Base-by-base conservation (phyloP, 2,329 filamentous ascomycete species). In the Fusarium sp. region DNA sequence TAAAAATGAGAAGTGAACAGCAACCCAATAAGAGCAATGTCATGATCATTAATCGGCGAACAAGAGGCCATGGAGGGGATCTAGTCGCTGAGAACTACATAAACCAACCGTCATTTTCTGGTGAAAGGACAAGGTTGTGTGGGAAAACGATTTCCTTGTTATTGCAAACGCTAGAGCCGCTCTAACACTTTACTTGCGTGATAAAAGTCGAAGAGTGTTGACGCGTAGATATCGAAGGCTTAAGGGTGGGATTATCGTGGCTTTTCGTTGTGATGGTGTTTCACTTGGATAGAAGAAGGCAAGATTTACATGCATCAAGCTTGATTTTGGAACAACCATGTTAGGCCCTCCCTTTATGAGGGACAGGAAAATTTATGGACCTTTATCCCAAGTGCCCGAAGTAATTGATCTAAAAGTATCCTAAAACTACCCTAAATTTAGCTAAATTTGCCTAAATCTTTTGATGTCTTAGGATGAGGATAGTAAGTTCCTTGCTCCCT, bases 261-360 rank as follows among this genome's bases (percentile, higher is more conserved):
- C 26, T 54, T 65, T 17, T 63, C 32, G 26, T 34, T 26, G 12
- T 26, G 12, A 24, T 30, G 41, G n/a, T 38, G 67, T 70, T 66
- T 70, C 66, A 70, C 52, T 59, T 55, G 45, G 34, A 66, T 62
- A 48, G 28, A 70, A 50, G 28, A 6, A 47, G 66, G 34, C 26
- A 65, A 59, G 67, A 66, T 70, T 70, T 42, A 44, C 63, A 34
- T 30, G 26, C 36, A 22, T 41, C 26, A 47, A 64, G 65, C 58
- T 51, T 52, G 58, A 65, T 65, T 70, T 54, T 55, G n/a, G 52
- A 45, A 39, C 65, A 51, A 20, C 50, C 44, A 45, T 52, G 44
- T 45, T 62, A 13, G 18, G 17, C 8, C 24, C n/a, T 20, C 30
- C n/a, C 48, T 52, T 32, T 50, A 14, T 8, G 17, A 10, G 17